phyloP scores from a whole-genome alignment of 1,284 basidiomycete species.

The Ceratobasidium papillatum region DNA sequence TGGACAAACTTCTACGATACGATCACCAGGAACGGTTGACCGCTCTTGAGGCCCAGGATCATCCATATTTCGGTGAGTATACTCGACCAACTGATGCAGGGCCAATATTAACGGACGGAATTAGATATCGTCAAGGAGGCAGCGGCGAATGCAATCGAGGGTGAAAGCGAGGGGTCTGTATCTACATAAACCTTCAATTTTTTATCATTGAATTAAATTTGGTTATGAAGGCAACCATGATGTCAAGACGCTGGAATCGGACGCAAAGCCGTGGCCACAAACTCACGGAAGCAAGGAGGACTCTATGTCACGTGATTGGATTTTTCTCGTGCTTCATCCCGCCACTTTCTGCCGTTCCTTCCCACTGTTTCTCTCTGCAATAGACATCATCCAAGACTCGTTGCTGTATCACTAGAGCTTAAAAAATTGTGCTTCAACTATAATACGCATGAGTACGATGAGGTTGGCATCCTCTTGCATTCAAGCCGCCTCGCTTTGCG shows the following conservation, averaged over 20 bases:
- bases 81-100: background rate
- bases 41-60: constrained; percentile 87
- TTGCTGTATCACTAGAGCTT: background rate
- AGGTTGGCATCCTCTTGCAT: constrained; percentile 7
- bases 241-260: background rate
- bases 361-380: background rate
- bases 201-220: constrained; percentile 13
- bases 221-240: constrained; percentile 12
- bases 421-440: background rate
- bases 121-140: constrained; percentile 49
- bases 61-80: constrained; percentile 84
- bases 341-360: background rate
- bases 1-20: constrained; percentile 95
- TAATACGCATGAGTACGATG: background rate
- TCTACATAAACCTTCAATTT: constrained; percentile 23
- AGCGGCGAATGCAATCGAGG: constrained; percentile 42
- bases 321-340: constrained; percentile 26
- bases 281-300: background rate
- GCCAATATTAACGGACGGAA: background rate
- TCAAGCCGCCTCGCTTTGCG: constrained; percentile 27
- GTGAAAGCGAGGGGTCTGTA: constrained; percentile 35
- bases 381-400: background rate
- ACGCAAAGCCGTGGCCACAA: background rate
- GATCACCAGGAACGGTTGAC: constrained; percentile 97
- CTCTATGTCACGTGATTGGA: constrained; percentile 15